Base-by-base conservation (phyloP, 2,329 filamentous ascomycete genomes). In the Penicillium sp. region DNA sequence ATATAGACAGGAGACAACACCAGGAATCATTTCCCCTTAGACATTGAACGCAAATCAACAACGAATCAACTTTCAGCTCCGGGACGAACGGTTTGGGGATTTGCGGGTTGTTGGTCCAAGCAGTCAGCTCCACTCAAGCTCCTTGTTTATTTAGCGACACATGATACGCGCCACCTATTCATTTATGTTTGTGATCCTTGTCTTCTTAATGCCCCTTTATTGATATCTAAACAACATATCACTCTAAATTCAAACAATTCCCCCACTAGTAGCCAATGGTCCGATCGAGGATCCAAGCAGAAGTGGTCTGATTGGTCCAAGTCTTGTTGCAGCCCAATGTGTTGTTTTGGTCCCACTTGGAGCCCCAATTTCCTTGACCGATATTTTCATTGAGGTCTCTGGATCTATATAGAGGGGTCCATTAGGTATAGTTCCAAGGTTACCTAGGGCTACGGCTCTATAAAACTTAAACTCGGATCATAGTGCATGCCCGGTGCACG, bases 21-120 rank as follows among this genome's bases (percentile, higher is more conserved):
- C 18, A 20, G 18, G 18, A 40, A 22, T 40, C 37, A 40, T 40
- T 22, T 40, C 37, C 37, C 37, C 37, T 20, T 8, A 18, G 37
- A 22, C 49, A 40, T 49, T 40, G 18, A 49, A 47, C 7, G 11
- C 2, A 22, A 35, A 85, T 89, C 77, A 80, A 82, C 72, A 70
- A 72, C 68, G 81, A 70, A 76, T 26, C 27, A 45, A 45, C 27
- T 47, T 33, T 47, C n/a, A 33, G 26, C 44, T 22, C 44, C 14
- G 18, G 35, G 44, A 47, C 29, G 48, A 50, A 41, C 35, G n/a
- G 31, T 35, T 41, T 40, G 48, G 37, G 42, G 53, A 50, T 49
- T 44, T 50, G 52, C 52, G 52, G 53, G 46, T 43, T 37, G 58
- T 50, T 61, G 59, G 59, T 54, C 54, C 55, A 55, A 51, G 50